phyloP scores from a whole-genome alignment of 345 rosid species.

The Syzygium aqueum region DNA sequence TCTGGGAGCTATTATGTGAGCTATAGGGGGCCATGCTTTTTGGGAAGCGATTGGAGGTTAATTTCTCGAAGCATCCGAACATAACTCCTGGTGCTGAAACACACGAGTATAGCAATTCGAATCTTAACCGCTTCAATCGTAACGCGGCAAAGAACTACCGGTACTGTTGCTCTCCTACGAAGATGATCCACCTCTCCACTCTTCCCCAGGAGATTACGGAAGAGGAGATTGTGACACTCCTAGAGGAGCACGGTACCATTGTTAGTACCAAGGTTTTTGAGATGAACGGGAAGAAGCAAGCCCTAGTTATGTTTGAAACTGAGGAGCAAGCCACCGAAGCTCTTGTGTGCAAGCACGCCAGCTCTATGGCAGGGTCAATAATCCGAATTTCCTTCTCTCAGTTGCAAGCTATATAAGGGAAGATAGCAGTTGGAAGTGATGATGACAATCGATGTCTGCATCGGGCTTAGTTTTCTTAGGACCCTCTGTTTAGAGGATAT shows the following conservation, averaged over 20 bases:
- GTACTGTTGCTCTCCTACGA: constrained; percentile 96
- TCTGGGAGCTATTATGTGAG: not conserved
- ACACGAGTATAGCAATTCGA: constrained; percentile 68
- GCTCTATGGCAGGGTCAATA: constrained; percentile 62
- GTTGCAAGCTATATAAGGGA: constrained; percentile 56
- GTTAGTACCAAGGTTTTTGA: constrained; percentile 74
- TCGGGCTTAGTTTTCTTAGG: not conserved
- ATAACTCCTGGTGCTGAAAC: constrained; percentile 94
- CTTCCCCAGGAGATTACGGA: constrained; percentile 83
- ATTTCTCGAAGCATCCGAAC: constrained; percentile 82
- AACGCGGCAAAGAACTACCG: constrained; percentile 97
- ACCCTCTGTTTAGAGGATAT: not conserved
- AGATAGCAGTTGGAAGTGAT: not conserved
- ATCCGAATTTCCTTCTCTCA: constrained; percentile 97
- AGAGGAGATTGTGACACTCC: constrained; percentile 64
- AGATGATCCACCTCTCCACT: constrained; percentile 89
- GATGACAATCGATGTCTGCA: not conserved
- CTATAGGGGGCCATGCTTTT: constrained; percentile 83
- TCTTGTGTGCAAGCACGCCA: constrained; percentile 93
- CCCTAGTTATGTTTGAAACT: constrained; percentile 66
- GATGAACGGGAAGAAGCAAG: constrained; percentile 94
- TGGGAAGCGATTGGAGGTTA: constrained; percentile 89
- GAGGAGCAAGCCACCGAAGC: constrained; percentile 97
- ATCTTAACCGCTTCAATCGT: constrained; percentile 93
- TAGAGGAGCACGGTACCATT: constrained; percentile 70